Base-by-base conservation (phyloP, 148 eudicot genomes). In the Cornus suecica region DNA sequence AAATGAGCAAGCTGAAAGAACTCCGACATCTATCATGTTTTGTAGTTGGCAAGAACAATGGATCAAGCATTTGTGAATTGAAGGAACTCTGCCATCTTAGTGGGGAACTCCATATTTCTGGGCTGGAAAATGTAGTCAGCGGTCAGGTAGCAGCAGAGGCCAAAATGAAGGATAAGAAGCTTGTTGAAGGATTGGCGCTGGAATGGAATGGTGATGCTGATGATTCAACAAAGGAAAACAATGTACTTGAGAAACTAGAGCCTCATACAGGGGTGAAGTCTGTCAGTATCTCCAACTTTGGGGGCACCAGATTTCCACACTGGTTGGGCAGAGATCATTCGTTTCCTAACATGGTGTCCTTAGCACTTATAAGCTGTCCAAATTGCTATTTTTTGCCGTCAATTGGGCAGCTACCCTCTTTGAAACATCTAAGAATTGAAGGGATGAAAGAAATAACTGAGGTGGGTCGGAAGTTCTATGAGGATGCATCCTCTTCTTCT, bases 281-380 rank as follows among this genome's bases (percentile, higher is more conserved):
- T 1, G 71, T 79, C 30, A 1, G 18, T 10, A 79, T 79, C 0
- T 18, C 0, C 4, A 20, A 10, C 10, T 75, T 52, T 37, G 60
- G 27, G 25, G 75, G 75, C n/a, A 14, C 20, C 0, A 65, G 1
- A 14, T 80, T 69, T 13, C 42, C 42, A 4, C 0, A 4, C 0
- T 80, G 82, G 82, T 28, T 75, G n/a, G n/a, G n/a, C n/a, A n/a
- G 5, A n/a, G 82, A 74, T 8, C n/a, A n/a, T 23, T 14, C 66
- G 2, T 75, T 62, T 41, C 0, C 0, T 15, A 51, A 52, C 1
- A 31, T 80, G 16, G 78, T 16, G 66, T 0, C 22, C 27, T 60
- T 80, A 27, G 2, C 10, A 0, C 71, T 80, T 8, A 0, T 25
- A 0, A 0, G 30, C 0, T 29, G 65, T 25, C 0, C 37, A 10